phyloP scores from a whole-genome alignment of 805 yeast genomes.

The Wickerhamiella qilinensis region DNA sequence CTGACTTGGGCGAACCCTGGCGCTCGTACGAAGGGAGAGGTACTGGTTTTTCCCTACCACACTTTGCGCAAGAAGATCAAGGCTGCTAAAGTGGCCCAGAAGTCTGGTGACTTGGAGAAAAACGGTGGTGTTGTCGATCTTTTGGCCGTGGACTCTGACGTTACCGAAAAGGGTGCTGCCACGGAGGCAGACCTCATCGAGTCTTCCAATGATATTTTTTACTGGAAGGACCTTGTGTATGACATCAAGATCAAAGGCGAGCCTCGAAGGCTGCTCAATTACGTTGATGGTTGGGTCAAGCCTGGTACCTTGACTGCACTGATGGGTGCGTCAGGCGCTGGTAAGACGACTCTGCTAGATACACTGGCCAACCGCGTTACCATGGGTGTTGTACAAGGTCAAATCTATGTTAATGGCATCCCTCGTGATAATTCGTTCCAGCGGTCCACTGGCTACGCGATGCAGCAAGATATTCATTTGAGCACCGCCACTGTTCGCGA shows the following conservation, averaged over 20 bases:
- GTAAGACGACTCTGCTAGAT: slow-evolving; percentile 63
- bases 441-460: slow-evolving; percentile 65
- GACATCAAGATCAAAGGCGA: slow-evolving; percentile 31
- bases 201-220: slow-evolving; percentile 33
- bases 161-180: slow-evolving; percentile 5
- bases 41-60: slow-evolving; percentile 15
- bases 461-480: slow-evolving; percentile 66
- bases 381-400: slow-evolving; percentile 56
- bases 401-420: slow-evolving; percentile 54
- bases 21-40: slow-evolving; percentile 21
- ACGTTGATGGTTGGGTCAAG: slow-evolving; percentile 55
- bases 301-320: slow-evolving; percentile 72
- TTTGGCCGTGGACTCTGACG: too few relatives aligned
- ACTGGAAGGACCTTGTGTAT: slow-evolving; percentile 49
- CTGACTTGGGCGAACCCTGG: slow-evolving; percentile 18
- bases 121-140: slow-evolving; percentile 15
- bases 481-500: slow-evolving; percentile 58
- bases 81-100: slow-evolving; percentile 5
- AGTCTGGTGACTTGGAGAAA: slow-evolving; percentile 18
- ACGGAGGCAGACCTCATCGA: slow-evolving; percentile 16
- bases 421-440: slow-evolving; percentile 50
- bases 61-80: slow-evolving; percentile 8
- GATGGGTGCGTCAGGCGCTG: slow-evolving; percentile 83
- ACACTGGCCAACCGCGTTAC: slow-evolving; percentile 57
- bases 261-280: slow-evolving; percentile 26